Conservation (phyloP, 2,329 filamentous ascomycete species). For the Calonectria pteridis region DNA sequence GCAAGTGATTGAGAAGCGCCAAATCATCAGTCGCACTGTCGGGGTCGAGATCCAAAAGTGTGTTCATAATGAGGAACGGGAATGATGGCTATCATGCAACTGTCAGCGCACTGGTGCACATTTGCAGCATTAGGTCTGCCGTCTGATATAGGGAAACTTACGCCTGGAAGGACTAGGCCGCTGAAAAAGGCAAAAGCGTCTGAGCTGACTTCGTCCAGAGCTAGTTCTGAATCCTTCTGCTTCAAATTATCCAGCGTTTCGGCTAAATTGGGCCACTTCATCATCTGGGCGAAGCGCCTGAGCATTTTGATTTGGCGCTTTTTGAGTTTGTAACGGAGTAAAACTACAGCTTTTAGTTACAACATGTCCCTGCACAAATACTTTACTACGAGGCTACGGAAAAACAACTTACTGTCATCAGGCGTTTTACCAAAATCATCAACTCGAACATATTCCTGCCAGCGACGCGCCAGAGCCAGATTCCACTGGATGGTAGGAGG, state of each 20-base stretch:
- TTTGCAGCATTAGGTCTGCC: background rate
- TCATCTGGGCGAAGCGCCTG: constrained; percentile 75
- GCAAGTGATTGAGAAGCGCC: constrained; percentile 75
- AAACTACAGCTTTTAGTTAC: constrained; percentile 54
- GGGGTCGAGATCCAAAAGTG: constrained; percentile 80
- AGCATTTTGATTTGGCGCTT: constrained; percentile 77
- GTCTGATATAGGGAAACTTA: constrained; percentile 52
- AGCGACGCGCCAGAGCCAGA: constrained; percentile 78
- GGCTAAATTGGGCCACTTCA: constrained; percentile 82
- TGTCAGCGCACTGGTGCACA: background rate
- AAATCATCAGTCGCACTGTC: constrained; percentile 75
- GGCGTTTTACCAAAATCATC: constrained; percentile 68
- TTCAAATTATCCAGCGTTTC: constrained; percentile 73
- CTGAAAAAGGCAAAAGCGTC: constrained; percentile 84
- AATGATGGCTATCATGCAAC: constrained; percentile 64
- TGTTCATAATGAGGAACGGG: constrained; percentile 83
- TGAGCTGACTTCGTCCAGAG: constrained; percentile 72
- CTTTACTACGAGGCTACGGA: background rate
- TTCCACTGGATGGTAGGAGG: constrained; percentile 80
- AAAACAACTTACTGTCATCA: constrained; percentile 59
- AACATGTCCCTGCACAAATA: background rate
- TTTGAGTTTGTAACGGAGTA: constrained; percentile 74
- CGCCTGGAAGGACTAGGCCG: constrained; percentile 78
- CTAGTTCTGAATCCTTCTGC: constrained; percentile 69
- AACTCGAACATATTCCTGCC: constrained; percentile 78